Conservation (phyloP, 768 basidiomycete genomes). For the Amanita molliuscula region DNA sequence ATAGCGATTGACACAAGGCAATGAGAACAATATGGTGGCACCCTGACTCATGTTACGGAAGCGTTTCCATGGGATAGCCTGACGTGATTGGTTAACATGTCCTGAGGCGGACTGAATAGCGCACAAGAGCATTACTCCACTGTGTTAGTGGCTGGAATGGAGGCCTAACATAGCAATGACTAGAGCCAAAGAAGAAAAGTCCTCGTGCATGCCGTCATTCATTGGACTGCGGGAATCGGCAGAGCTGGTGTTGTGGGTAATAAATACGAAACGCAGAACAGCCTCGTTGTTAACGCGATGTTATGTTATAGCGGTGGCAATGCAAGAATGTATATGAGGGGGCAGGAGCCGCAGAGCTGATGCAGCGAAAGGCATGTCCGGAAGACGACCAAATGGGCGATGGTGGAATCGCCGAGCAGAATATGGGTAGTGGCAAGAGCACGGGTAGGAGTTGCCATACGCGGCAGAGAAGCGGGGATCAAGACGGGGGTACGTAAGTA, state of each 20-base stretch:
- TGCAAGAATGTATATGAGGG: background rate
- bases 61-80: too few species aligned
- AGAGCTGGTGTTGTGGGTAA: too few species aligned
- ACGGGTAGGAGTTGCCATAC: background rate
- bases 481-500: constrained; percentile 2
- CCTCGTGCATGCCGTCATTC: background rate
- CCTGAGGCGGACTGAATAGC: too few species aligned
- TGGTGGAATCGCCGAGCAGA: too few species aligned
- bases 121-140: too few species aligned
- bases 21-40: too few species aligned
- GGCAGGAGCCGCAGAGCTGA: background rate
- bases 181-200: background rate
- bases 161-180: too few species aligned
- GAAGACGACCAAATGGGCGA: too few species aligned
- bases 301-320: background rate
- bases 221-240: background rate
- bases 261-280: background rate
- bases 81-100: too few species aligned
- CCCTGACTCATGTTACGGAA: too few species aligned
- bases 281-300: background rate
- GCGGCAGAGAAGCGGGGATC: constrained; percentile 6
- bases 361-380: background rate
- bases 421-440: background rate
- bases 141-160: too few species aligned
- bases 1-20: too few species aligned